phyloP scores from a whole-genome alignment of 2,329 filamentous ascomycete genomes.

The Aspergillus cejpii region DNA sequence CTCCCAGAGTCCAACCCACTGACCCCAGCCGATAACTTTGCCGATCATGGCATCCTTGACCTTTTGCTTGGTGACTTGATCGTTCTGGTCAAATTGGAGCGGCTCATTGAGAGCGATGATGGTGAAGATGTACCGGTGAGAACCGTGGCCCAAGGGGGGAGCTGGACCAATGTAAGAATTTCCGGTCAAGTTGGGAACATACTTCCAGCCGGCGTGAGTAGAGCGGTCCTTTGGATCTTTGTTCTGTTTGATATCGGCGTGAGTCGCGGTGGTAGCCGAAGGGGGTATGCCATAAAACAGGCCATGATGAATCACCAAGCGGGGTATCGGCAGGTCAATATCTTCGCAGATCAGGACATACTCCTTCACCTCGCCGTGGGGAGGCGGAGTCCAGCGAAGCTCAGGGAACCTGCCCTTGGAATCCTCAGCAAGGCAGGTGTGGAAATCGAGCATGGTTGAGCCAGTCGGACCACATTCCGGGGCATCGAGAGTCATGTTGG shows the following conservation, averaged over 20 bases:
- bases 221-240: constrained; percentile 8
- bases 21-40: constrained; percentile 29
- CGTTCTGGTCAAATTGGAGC: constrained; percentile 17
- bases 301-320: constrained; percentile 24
- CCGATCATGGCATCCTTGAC: constrained; percentile 24
- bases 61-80: constrained; percentile 22
- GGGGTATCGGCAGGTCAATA: constrained; percentile 26
- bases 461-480: constrained; percentile 21
- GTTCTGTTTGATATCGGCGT: constrained; percentile 15
- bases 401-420: constrained; percentile 19
- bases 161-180: constrained; percentile 23
- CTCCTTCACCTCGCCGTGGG: constrained; percentile 15
- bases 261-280: constrained; percentile 9
- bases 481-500: constrained; percentile 23
- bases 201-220: constrained; percentile 25
- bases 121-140: constrained; percentile 31
- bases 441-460: constrained; percentile 17
- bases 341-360: constrained; percentile 30
- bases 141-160: constrained; percentile 27
- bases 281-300: constrained; percentile 29
- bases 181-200: constrained; percentile 22
- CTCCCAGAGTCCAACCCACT: constrained; percentile 30
- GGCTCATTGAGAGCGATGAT: constrained; percentile 25
- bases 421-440: constrained; percentile 21
- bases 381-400: constrained; percentile 21